These are phyloP conservation scores for Camillea tinctor DNA, from an alignment of 2,329 filamentous ascomycete species.

Conservation along the genomic window DNA sequence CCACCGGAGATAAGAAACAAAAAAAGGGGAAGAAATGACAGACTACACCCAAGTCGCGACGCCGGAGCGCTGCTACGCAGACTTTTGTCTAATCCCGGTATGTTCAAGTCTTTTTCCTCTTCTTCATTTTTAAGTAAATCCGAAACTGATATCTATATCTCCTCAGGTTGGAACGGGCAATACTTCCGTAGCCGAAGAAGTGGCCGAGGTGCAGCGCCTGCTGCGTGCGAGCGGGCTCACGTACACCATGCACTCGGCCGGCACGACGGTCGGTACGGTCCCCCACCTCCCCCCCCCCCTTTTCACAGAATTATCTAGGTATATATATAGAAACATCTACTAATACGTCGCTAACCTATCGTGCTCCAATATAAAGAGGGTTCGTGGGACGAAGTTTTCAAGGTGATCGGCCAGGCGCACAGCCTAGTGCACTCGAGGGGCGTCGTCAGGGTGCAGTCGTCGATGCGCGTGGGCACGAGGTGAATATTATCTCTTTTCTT, in stretches of 20 bases:
- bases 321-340: slow-evolving; percentile 3
- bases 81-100: slow-evolving; percentile 89
- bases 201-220: slow-evolving; percentile 84
- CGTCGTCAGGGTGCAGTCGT: slow-evolving; percentile 80
- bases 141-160: not conserved
- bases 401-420: slow-evolving; percentile 82
- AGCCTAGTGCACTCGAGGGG: slow-evolving; percentile 72
- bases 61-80: slow-evolving; percentile 74
- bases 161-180: slow-evolving; percentile 73
- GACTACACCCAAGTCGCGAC: slow-evolving; percentile 55
- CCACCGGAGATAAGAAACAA: no score
- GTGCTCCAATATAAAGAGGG: slow-evolving; percentile 62
- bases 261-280: slow-evolving; percentile 74
- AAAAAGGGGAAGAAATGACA: slow-evolving; percentile 12
- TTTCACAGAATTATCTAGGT: not conserved
- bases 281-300: not conserved
- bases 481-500: slow-evolving; percentile 37
- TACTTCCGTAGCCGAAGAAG: slow-evolving; percentile 75
- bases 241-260: slow-evolving; percentile 89
- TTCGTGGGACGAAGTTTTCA: slow-evolving; percentile 84
- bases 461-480: slow-evolving; percentile 82
- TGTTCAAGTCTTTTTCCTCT: slow-evolving; percentile 30
- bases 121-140: no score
- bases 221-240: slow-evolving; percentile 77
- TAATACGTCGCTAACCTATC: not conserved